Evolutionary conservation across 2,329 filamentous ascomycete genomes (phyloP), one percentile per base, ranked within the genome.

Genomic region (Aspergillus costaricaensis): DNA sequence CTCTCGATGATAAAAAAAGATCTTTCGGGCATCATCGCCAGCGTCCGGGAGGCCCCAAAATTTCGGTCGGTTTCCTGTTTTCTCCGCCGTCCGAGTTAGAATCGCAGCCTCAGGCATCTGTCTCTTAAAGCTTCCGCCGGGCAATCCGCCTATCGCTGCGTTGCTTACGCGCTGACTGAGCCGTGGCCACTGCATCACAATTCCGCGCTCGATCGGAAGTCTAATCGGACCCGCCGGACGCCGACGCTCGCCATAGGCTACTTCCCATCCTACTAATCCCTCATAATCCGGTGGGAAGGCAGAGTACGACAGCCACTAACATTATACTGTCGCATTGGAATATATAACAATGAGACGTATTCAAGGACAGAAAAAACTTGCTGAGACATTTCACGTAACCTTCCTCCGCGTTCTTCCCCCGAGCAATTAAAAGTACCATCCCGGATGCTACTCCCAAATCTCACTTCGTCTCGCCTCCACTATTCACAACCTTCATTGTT

Each of bases 1-100:
- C 64, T 58, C 56, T 52, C 49, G 48, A 43, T 43, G 38, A 36
- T 60, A 27, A 55, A 36, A 32, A 36, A 51, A 23, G 43, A 41
- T 55, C 32, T 12, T 44, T 49, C 44, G 17, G 27, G 56, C 43
- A 25, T 19, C 48, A 27, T 39, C 6, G 17, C 36, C 44, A 53
- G 39, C 56, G 32, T 39, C 50, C 50, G 55, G 44, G 32, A 36
- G 43, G 32, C 32, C 61, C 61, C 69, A 69, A 73, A 74, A 74
- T 67, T 70, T 74, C 67, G 69, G 69, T 68, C 70, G 69, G 71
- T 65, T 67, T 70, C 66, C 60, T 58, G 65, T 65, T 72, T 69
- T 70, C 71, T 71, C 72, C 70, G 70, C 65, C 64, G 68, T 63
- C 65, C 66, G 67, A 66, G 57, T 25, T 63, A 60, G 62, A 62